Percentiles rank a stretch among this genome's conserved stretches.
Evolutionary conservation across 2,329 filamentous ascomycete genomes (phyloP).

Genomic region (Penicillium sp.): DNA sequence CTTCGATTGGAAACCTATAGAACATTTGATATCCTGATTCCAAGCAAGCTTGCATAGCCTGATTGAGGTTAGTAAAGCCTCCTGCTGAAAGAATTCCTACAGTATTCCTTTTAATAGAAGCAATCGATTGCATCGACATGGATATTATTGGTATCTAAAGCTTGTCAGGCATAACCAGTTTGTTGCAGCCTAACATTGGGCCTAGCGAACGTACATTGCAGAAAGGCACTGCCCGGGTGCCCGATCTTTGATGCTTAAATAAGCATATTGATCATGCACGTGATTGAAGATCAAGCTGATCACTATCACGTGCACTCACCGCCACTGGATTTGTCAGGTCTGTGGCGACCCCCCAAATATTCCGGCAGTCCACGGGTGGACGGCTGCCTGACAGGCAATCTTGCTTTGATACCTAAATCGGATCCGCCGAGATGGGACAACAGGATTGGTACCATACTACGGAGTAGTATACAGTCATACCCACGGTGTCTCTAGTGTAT

Average conservation of each 20-base stretch:
- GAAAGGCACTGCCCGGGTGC: conserved; percentile 5
- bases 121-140: not conserved
- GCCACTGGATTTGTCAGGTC: conserved; percentile 6
- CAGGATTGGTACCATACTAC: not conserved
- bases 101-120: conserved; percentile 4
- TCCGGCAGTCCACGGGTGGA: not conserved
- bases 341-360: not conserved
- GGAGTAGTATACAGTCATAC: conserved; percentile 3
- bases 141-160: not conserved
- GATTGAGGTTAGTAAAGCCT: not conserved
- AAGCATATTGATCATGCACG: not conserved
- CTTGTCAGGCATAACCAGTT: not conserved
- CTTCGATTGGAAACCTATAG: not conserved
- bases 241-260: not conserved
- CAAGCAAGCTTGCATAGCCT: conserved; percentile 2
- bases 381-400: conserved; percentile 9
- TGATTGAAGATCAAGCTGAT: not conserved
- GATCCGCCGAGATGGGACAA: not conserved
- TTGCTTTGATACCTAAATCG: conserved; percentile 9
- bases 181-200: conserved; percentile 11
- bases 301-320: conserved; percentile 6
- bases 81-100: not conserved
- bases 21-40: not conserved
- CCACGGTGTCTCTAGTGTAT: not conserved
- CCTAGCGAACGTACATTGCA: conserved; percentile 3